phyloP scores from a whole-genome alignment of 2,329 filamentous ascomycete genomes.

The Dactylonectria macrodidyma region DNA sequence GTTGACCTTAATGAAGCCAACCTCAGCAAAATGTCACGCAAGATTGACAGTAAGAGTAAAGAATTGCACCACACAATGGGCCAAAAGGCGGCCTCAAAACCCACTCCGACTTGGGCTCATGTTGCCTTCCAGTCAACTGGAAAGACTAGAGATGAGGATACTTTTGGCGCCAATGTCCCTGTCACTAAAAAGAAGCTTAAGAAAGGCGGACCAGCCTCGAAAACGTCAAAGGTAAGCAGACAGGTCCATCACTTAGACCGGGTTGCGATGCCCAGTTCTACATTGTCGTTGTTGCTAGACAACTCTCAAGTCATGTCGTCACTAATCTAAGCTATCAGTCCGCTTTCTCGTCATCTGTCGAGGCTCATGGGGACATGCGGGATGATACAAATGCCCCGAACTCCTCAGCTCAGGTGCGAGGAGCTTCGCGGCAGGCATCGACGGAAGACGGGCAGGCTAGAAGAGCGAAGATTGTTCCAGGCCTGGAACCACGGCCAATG shows the following conservation, averaged over 20 bases:
- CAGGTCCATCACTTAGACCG: neutral
- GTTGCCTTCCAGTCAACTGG: slow-evolving; percentile 22
- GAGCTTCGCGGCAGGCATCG: too few species aligned
- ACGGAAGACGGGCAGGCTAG: neutral
- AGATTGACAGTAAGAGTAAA: slow-evolving; percentile 23
- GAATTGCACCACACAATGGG: slow-evolving; percentile 41
- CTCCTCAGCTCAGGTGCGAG: too few species aligned
- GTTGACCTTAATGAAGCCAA: neutral
- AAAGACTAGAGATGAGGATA: slow-evolving; percentile 15
- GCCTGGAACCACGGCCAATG: neutral
- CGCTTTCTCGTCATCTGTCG: too few species aligned
- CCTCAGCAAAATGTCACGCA: slow-evolving; percentile 31
- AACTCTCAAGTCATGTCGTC: neutral
- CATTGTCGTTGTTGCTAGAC: neutral
- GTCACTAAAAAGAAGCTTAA: neutral
- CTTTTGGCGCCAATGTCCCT: slow-evolving; percentile 31
- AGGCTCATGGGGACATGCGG: too few species aligned
- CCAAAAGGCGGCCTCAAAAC: slow-evolving; percentile 33
- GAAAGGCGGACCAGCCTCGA: neutral
- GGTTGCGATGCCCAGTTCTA: neutral
- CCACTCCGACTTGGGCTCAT: slow-evolving; percentile 25
- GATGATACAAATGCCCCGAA: too few species aligned
- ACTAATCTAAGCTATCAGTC: neutral
- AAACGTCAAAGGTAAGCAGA: neutral
- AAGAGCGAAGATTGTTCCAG: neutral